Base-by-base conservation (phyloP, 495 filamentous ascomycete genomes). In the Darksidea phi region DNA sequence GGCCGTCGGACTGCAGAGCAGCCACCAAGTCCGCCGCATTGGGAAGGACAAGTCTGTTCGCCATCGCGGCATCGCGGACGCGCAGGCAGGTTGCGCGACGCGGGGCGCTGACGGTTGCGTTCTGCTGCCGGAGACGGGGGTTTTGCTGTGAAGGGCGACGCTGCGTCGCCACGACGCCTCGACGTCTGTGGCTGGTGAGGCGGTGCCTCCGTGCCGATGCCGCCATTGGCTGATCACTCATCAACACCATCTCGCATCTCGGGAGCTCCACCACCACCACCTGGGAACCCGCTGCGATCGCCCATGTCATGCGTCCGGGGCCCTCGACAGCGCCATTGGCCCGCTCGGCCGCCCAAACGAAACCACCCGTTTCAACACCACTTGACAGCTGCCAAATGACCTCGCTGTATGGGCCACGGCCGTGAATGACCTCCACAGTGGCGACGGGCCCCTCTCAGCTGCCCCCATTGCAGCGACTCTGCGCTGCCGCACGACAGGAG, bases 31-130 rank as follows among this genome's bases (percentile, higher is more conserved):
- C 13, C 25, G 53, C 20, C 54, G 53, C 15, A 47, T 52, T 26
- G 25, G 61, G 53, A 20, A 57, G 53, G 7, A 54, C 32, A 57
- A 34, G 50, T 42, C 52, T 42, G 18, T 34, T 64, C 34, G 49
- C 50, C 59, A 28, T 49, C 32, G 57, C 36, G 32, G 28, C 59
- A 28, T 49, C 32, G 57, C 36, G 32, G 28, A 32, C 28, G 28
- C 28, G 28, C 28, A 32, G 28, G 28, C 3, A n/a, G n/a, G n/a
- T n/a, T 36, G 55, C 42, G 56, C 28, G 56, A 37, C 25, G n/a
- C 21, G 24, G 54, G 26, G 28, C 21, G 56, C 56, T 55, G 52
- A 42, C 52, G 10, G 18, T 8, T 11, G 23, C 49, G 13, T 10
- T n/a, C 6, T n/a, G 46, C 18, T 8, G 26, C 41, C 54, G 47